A percentile compares a stretch with the other conserved stretches of the same genome.
Conservation (phyloP, 768 basidiomycete species). For the Boletus speciosus region DNA sequence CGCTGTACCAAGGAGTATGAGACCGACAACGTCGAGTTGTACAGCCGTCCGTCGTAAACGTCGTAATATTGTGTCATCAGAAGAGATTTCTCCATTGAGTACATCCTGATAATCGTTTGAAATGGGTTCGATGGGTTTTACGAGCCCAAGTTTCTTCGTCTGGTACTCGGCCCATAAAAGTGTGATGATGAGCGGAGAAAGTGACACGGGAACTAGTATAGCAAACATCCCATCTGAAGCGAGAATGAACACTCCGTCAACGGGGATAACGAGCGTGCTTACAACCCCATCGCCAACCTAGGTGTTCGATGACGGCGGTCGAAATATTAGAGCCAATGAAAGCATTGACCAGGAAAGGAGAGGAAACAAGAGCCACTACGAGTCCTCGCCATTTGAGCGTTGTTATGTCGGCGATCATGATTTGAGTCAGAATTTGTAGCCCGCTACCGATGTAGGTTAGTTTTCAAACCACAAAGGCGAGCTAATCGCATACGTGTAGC, state of each 20-base stretch:
- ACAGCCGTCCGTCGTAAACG: slow-evolving; percentile 22
- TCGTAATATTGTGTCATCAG: background rate
- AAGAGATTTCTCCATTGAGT: background rate
- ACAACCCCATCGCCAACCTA: slow-evolving; percentile 73
- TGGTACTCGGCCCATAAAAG: slow-evolving; percentile 54
- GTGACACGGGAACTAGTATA: slow-evolving; percentile 49
- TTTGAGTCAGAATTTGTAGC: slow-evolving; percentile 59
- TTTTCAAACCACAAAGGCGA: background rate
- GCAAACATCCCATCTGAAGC: slow-evolving; percentile 53
- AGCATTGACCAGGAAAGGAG: slow-evolving; percentile 59
- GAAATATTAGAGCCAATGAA: slow-evolving; percentile 65
- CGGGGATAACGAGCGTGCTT: slow-evolving; percentile 23
- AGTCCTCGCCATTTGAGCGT: slow-evolving; percentile 56
- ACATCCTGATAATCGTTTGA: background rate
- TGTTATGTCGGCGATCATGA: slow-evolving; percentile 61
- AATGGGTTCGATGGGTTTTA: slow-evolving; percentile 7
- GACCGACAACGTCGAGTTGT: slow-evolving; percentile 48
- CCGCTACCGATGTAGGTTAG: slow-evolving; percentile 35
- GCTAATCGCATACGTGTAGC: slow-evolving; percentile 48
- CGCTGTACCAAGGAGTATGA: slow-evolving; percentile 47
- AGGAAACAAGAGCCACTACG: slow-evolving; percentile 42
- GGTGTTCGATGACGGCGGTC: slow-evolving; percentile 38
- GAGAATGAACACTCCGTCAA: background rate
- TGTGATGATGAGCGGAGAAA: slow-evolving; percentile 50
- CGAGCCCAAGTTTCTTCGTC: slow-evolving; percentile 38